Conservation (phyloP, 1,284 basidiomycete species). For the Moesziomyces sp. region DNA sequence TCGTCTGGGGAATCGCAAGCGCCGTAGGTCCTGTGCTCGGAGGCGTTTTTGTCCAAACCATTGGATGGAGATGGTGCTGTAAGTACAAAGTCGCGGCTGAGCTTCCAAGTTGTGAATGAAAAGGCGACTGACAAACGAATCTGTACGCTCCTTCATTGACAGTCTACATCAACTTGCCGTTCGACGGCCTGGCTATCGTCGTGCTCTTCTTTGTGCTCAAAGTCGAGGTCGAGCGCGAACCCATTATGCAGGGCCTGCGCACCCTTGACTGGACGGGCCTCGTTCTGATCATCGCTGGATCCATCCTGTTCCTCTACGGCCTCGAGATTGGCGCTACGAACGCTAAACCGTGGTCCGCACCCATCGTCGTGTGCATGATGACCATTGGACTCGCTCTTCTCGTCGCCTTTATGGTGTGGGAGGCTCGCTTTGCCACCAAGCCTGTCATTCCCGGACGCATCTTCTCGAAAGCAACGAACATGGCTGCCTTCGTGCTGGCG, state of each 20-base stretch:
- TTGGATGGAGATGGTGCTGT: constrained; percentile 12
- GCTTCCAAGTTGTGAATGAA: too few relatives aligned
- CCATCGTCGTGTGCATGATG: constrained; percentile 10
- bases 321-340: constrained; percentile 2
- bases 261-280: constrained; percentile 8
- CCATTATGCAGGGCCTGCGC: constrained; percentile 4
- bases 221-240: constrained; percentile 6
- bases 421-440: constrained; percentile 8
- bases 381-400: constrained; percentile 3
- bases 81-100: neutral
- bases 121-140: too few relatives aligned
- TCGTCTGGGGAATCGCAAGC: constrained; percentile 10
- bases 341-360: constrained; percentile 1
- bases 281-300: constrained; percentile 2
- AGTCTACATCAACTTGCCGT: constrained; percentile 11
- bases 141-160: too few relatives aligned
- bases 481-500: constrained; percentile 5
- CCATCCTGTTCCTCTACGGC: constrained; percentile 9
- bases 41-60: constrained; percentile 7
- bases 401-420: constrained; percentile 8
- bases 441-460: constrained; percentile 10
- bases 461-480: constrained; percentile 8
- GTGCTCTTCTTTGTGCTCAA: constrained; percentile 9
- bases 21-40: constrained; percentile 3
- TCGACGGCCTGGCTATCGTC: constrained; percentile 8